Evolutionary conservation across 2,329 filamentous ascomycete species (phyloP), one percentile per base, ranked within the genome.

Genomic region (Stenocarpella maydis): DNA sequence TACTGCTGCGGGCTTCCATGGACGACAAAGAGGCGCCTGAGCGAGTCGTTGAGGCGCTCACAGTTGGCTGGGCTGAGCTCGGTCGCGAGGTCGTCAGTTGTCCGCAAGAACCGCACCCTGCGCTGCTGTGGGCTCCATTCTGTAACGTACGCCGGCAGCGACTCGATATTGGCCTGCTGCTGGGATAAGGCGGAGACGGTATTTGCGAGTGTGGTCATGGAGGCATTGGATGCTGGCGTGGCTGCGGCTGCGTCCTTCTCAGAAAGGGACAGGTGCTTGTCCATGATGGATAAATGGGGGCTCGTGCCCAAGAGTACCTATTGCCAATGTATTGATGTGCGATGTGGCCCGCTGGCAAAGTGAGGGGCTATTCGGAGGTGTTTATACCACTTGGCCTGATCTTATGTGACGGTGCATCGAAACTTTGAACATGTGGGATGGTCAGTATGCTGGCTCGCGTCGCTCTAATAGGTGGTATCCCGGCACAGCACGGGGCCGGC

Each of bases 1-100:
- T 74, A 75, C 9, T 75, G 73, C 17, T 43, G 43, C 2, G 74
- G 73, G 28, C 75, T 68, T 49, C 76, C 76, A 21, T 74, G 75
- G 2, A 79, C 21, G 4, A 80, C 75, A 28, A 78, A 72, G 15
- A 77, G 63, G 12, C 70, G 71, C 14, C 64, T 49, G 52, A 50
- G 7, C 26, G 47, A 52, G 21, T 52, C 60, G 28, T 34, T 39
- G 41, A 45, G 34, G 50, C 69, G 65, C 65, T 53, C 49, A 21
- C 61, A 53, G 21, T 50, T 50, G n/a, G 28, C 73, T 66, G 10
- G 68, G 66, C 60, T 58, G 14, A 74, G 53, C 39, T 47, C 64
- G 10, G 65, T 55, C 47, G 69, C 71, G 28, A 77, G 69, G 10
- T 72, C 71, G 6, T 72, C 69, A 1, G 67, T 68, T 39, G 55